Base-by-base conservation (phyloP, 1,284 basidiomycete species). In the Neonothopanus nambi region DNA sequence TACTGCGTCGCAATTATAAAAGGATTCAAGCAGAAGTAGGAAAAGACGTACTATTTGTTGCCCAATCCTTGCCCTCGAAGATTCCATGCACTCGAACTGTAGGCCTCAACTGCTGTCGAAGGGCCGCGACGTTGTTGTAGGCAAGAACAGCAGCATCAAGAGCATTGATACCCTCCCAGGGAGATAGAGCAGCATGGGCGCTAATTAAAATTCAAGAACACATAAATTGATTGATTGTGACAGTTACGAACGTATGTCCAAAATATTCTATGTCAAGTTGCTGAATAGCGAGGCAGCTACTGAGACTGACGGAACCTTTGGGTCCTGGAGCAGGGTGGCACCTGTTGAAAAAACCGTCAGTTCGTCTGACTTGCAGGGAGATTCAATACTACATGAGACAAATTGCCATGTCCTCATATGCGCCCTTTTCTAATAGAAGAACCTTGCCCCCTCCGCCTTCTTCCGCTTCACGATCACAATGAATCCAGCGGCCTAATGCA, bases 81-180 rank as follows among this genome's bases (percentile, higher is more conserved):
- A 87, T 79, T 1, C 84, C 85, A 59, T 89, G 86, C 2, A 88
- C 75, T n/a, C 83, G 79, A 59, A 81, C 75, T 0, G 76, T 78
- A 0, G 85, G 83, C 44, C 73, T 73, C 17, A 87, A 74, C 61
- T 92, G 89, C 66, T 93, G 90, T 11, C 90, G 79, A 28, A 92
- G 74, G 1, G 80, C 80, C 1, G 85, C 82, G 26, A 92, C 78
- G 57, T 81, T 84, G 54, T 76, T 81, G 66, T 91, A 91, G 18
- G 84, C 85, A 8, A 87, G 73, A 7, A 89, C 84, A 4, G 85
- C 89, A 2, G 89, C 89, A 63, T 91, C 89, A 12, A 89, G 75
- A 1, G 89, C 88, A 59, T 91, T 92, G 60, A 73, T 75, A 4
- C 86, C 90, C 63, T 89, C 84, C 86, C 85, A 89, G 18, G 84